A percentile compares a stretch with the other conserved stretches of the same genome.
These are phyloP conservation scores for Sordariomycetes sp. DNA, from an alignment of 2,329 filamentous ascomycete species.

Conservation along the genomic window DNA sequence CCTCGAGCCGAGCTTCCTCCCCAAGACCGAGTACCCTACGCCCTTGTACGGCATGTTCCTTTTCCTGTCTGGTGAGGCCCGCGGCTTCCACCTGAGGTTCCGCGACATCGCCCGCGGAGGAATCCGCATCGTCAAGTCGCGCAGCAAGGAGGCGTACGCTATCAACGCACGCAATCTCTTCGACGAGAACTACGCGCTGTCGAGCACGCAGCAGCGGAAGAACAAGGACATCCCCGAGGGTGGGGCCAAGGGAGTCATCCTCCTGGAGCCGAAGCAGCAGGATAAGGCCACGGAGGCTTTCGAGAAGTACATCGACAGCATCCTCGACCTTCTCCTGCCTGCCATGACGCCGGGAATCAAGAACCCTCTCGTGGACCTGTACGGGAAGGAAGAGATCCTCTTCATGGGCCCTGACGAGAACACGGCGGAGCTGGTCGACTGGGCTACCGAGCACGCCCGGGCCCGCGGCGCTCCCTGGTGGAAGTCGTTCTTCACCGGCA, in stretches of 20 bases:
- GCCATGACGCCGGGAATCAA: constrained; percentile 94
- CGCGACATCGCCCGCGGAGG: constrained; percentile 93
- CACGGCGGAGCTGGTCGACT: constrained; percentile 91
- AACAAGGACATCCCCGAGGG: constrained; percentile 99
- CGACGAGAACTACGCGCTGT: constrained; percentile 97
- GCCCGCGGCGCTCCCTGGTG: constrained; percentile 87
- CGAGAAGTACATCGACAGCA: constrained; percentile 99
- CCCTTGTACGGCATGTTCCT: constrained; percentile 97
- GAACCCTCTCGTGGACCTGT: constrained; percentile 92
- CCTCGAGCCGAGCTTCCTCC: constrained; percentile 79
- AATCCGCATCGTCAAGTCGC: constrained; percentile 97
- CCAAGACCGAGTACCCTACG: constrained; percentile 84
- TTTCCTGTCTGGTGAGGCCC: constrained; percentile 91
- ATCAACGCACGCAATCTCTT: constrained; percentile 97
- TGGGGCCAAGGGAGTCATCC: constrained; percentile 93
- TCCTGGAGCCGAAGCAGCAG: constrained; percentile 88
- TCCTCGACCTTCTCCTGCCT: constrained; percentile 85
- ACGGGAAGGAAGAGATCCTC: constrained; percentile 90
- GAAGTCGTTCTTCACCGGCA: constrained; percentile 99
- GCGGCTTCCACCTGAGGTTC: constrained; percentile 96
- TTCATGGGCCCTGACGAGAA: constrained; percentile 99
- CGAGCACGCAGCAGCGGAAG: constrained; percentile 97
- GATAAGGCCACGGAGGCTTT: constrained; percentile 88
- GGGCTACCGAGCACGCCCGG: constrained; percentile 94
- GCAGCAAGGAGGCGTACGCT: constrained; percentile 87